Percentiles rank a stretch among this genome's conserved stretches.
Evolutionary conservation across 2,329 filamentous ascomycete species (phyloP).

Genomic region (Aspergillus hortae): DNA sequence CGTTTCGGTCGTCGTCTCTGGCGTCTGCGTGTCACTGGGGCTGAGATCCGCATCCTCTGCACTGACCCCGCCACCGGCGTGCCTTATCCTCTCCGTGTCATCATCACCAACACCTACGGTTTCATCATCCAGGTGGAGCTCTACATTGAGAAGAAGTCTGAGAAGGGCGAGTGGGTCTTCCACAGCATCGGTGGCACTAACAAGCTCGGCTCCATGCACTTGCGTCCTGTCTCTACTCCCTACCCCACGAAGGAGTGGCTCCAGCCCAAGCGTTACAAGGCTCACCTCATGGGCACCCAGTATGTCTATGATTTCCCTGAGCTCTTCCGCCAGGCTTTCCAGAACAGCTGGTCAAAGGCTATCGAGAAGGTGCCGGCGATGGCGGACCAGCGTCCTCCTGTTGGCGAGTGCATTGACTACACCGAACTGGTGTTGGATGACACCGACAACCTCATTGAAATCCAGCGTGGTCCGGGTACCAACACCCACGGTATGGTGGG

Average conservation of each 20-base stretch:
- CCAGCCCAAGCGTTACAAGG: constrained; percentile 99
- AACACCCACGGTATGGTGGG: constrained; percentile 98
- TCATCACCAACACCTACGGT: constrained; percentile 97
- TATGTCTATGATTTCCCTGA: constrained; percentile 99
- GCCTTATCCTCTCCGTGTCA: constrained; percentile 87
- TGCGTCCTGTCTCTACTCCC: constrained; percentile 83
- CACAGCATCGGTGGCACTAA: constrained; percentile 93
- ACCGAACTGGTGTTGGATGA: constrained; percentile 95
- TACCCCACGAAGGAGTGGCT: constrained; percentile 98
- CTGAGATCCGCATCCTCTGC: constrained; percentile 97
- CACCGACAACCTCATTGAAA: constrained; percentile 84
- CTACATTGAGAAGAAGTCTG: constrained; percentile 95
- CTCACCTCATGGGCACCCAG: constrained; percentile 97
- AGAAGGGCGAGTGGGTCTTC: constrained; percentile 98
- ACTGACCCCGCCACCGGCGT: constrained; percentile 80
- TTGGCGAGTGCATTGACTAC: constrained; percentile 89
- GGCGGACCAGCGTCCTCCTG: constrained; percentile 74
- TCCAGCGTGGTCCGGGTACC: constrained; percentile 89
- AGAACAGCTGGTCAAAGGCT: constrained; percentile 85
- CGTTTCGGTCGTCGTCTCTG: constrained; percentile 92
- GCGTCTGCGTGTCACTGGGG: constrained; percentile 93
- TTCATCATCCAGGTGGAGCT: constrained; percentile 98
- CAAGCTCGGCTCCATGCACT: constrained; percentile 92
- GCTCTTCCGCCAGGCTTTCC: constrained; percentile 95
- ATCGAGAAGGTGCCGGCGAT: constrained; percentile 70